Percentiles rank a stretch among this genome's conserved stretches.
phyloP scores from a whole-genome alignment of 2,329 filamentous ascomycete species.

The Didymellaceae sp. region DNA sequence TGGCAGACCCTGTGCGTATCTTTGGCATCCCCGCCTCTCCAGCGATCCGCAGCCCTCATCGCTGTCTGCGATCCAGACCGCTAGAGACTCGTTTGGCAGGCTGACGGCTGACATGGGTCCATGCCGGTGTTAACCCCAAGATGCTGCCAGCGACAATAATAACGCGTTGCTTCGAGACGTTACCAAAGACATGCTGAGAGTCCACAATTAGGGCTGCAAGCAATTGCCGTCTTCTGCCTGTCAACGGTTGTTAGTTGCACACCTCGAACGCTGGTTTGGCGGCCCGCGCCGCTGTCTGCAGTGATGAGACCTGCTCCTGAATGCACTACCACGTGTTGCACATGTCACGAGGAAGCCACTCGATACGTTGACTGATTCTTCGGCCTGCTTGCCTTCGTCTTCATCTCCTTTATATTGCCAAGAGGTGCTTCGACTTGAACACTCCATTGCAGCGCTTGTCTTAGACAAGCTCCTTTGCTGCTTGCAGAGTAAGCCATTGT shows the following conservation, averaged over 20 bases:
- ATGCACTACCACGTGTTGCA: too few species aligned
- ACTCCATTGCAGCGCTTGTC: neutral
- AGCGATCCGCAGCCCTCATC: slow-evolving; percentile 3
- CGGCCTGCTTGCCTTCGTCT: slow-evolving; percentile 5
- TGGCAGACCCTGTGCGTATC: neutral
- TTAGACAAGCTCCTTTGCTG: neutral
- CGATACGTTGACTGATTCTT: neutral
- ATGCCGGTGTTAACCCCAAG: neutral
- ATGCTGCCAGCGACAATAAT: slow-evolving; percentile 1
- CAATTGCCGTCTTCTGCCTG: neutral
- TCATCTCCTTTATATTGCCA: slow-evolving; percentile 8
- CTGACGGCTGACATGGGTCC: slow-evolving; percentile 3
- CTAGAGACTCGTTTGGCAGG: slow-evolving; percentile 2
- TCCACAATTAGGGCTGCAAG: neutral
- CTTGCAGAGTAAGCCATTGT: neutral
- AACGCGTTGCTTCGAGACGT: slow-evolving; percentile 8
- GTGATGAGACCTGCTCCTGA: slow-evolving; percentile 1
- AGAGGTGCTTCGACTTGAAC: neutral
- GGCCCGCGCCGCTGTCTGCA: slow-evolving; percentile 28
- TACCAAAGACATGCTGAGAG: neutral
- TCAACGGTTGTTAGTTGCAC: slow-evolving; percentile 16
- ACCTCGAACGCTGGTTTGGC: neutral
- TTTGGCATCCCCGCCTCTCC: slow-evolving; percentile 8
- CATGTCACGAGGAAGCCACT: too few species aligned
- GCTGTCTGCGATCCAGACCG: slow-evolving; percentile 6